Evolutionary conservation across 768 basidiomycete species (phyloP).

Genomic region (Leucocoprinus leucothites): DNA sequence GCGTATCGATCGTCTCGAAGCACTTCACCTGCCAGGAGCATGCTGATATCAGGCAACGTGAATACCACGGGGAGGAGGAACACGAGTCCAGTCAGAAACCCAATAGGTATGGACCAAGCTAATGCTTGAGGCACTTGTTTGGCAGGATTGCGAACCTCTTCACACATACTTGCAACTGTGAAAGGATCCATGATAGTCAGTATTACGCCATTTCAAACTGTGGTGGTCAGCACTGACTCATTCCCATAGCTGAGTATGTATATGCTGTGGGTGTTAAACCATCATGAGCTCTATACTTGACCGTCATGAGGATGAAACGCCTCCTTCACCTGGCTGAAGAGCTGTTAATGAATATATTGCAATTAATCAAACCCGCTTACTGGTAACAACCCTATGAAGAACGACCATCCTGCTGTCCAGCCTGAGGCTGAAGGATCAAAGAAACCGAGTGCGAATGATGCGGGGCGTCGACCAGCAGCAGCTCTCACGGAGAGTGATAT

Average conservation of each 20-base stretch:
- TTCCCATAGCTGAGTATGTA: conserved; percentile 57
- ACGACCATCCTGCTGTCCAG: conserved; percentile 67
- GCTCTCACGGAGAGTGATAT: conserved; percentile 57
- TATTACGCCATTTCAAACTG: neutral
- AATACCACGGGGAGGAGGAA: conserved; percentile 64
- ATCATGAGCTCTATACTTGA: neutral
- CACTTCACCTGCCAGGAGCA: conserved; percentile 45
- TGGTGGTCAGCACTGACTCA: conserved; percentile 37
- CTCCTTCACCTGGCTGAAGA: conserved; percentile 31
- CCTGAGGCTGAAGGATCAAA: conserved; percentile 65
- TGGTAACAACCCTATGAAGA: conserved; percentile 62
- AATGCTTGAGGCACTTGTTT: conserved; percentile 54
- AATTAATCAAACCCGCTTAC: conserved; percentile 28
- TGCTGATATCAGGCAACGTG: conserved; percentile 56
- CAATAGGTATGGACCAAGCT: conserved; percentile 50
- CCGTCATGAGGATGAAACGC: neutral
- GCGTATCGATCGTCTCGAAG: neutral
- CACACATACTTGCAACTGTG: conserved; percentile 62
- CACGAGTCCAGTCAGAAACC: conserved; percentile 45
- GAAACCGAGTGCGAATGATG: conserved; percentile 51
- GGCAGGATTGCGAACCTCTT: conserved; percentile 60
- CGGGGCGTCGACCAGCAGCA: conserved; percentile 49
- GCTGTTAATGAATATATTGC: conserved; percentile 4
- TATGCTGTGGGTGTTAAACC: conserved; percentile 34
- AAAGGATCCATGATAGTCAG: neutral